Evolutionary conservation across 2,329 filamentous ascomycete genomes (phyloP).

Genomic region (Exophiala aquamarina): DNA sequence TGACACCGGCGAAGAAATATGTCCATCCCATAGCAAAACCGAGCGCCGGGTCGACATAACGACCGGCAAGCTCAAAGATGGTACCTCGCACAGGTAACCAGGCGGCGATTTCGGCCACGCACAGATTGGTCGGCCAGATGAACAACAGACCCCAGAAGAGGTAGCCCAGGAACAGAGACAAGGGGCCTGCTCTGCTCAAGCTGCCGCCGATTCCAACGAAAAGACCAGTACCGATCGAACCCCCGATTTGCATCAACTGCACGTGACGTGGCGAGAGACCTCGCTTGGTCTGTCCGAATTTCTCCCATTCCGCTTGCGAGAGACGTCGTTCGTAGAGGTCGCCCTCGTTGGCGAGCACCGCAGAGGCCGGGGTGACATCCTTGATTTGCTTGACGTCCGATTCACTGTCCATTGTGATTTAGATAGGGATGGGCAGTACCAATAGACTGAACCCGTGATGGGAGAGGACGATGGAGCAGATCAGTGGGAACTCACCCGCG

Average conservation of each 20-base stretch:
- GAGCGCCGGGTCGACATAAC: constrained; percentile 43
- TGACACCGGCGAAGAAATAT: constrained; percentile 46
- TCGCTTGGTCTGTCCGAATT: constrained; percentile 32
- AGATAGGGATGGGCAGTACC: no score
- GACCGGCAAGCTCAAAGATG: constrained; percentile 39
- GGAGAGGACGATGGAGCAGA: no score
- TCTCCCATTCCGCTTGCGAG: constrained; percentile 16
- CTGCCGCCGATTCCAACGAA: constrained; percentile 38
- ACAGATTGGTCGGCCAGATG: constrained; percentile 37
- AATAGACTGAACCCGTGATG: no score
- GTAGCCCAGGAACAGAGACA: constrained; percentile 38
- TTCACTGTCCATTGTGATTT: no score
- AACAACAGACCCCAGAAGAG: constrained; percentile 32
- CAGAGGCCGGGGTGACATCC: no score
- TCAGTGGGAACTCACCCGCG: no score
- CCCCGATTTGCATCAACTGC: constrained; percentile 42
- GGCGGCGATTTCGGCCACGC: constrained; percentile 44
- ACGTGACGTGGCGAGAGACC: constrained; percentile 38
- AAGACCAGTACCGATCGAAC: constrained; percentile 37
- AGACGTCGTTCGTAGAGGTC: constrained; percentile 22
- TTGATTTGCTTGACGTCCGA: neutral
- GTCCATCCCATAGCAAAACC: constrained; percentile 49
- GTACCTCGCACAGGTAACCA: constrained; percentile 41
- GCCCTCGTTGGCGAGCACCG: no score
- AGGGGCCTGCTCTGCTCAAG: constrained; percentile 35